Percentiles rank a stretch among this genome's conserved stretches.
Conservation (phyloP, 306 rosid genomes). For the Vicia sativa region DNA sequence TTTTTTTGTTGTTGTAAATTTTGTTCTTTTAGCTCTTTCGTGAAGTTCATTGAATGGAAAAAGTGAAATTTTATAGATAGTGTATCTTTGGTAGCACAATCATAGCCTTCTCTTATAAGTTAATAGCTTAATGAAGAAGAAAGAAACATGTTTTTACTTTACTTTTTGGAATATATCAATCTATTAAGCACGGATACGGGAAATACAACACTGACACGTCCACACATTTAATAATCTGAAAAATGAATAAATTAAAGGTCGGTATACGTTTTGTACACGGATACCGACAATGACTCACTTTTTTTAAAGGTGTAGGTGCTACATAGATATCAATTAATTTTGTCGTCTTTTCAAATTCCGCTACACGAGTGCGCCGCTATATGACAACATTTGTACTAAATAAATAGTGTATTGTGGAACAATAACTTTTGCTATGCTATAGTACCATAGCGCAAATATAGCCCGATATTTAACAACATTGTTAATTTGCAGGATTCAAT, state of each 20-base stretch:
- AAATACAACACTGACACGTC: too few relatives aligned
- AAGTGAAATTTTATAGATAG: slow-evolving; percentile 5
- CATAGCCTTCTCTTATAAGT: not conserved
- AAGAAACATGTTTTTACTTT: not conserved
- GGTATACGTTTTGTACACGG: too few relatives aligned
- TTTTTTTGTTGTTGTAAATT: not conserved
- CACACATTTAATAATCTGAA: too few relatives aligned
- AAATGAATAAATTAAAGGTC: too few relatives aligned
- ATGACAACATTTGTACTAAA: not conserved
- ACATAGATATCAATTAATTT: not conserved
- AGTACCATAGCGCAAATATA: not conserved
- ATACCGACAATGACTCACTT: too few relatives aligned
- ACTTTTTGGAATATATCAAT: not conserved
- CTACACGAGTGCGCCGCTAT: not conserved
- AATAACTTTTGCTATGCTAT: not conserved
- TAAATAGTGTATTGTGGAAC: not conserved
- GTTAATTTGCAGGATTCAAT: slow-evolving; percentile 13
- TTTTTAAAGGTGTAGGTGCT: too few relatives aligned
- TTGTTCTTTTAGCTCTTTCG: not conserved
- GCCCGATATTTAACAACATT: not conserved
- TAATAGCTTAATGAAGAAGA: slow-evolving; percentile 21
- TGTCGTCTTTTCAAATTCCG: not conserved
- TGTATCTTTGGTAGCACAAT: slow-evolving; percentile 15
- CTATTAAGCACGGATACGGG: too few relatives aligned
- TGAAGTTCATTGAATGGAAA: not conserved